These are phyloP conservation scores for Globisporangium nunn DNA, from an alignment of 352 stramenopile genomes.

Conservation along the genomic window DNA sequence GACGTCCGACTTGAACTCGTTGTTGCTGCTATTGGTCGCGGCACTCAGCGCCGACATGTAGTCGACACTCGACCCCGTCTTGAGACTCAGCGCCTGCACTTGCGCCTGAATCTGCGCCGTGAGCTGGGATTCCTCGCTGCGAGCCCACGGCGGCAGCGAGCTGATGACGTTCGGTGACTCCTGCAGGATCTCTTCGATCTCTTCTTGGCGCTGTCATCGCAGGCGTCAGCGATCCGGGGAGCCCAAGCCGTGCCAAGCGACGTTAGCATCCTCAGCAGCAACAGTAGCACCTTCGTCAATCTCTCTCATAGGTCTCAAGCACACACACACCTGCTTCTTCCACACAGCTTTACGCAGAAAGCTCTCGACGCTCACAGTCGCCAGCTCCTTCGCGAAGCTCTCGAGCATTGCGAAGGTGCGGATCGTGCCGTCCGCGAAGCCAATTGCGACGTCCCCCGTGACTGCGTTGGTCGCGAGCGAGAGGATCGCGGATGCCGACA, in stretches of 20 bases:
- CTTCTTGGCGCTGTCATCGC: slow-evolving; percentile 26
- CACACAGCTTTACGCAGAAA: slow-evolving; percentile 32
- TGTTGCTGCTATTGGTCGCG: background rate
- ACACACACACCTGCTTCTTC: slow-evolving; percentile 24
- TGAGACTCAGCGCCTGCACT: slow-evolving; percentile 11
- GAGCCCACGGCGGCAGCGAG: slow-evolving; percentile 57
- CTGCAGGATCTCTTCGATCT: slow-evolving; percentile 28
- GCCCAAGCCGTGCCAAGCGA: background rate
- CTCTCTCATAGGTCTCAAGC: too few species aligned
- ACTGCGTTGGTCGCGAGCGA: slow-evolving; percentile 51
- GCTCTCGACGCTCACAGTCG: slow-evolving; percentile 32
- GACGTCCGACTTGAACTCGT: slow-evolving; percentile 26
- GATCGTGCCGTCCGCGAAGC: slow-evolving; percentile 64
- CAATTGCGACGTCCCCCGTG: slow-evolving; percentile 57
- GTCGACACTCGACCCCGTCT: slow-evolving; percentile 4
- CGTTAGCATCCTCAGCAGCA: background rate
- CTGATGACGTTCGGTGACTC: slow-evolving; percentile 61
- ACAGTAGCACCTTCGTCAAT: background rate
- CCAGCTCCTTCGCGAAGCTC: slow-evolving; percentile 48
- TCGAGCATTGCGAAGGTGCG: slow-evolving; percentile 51
- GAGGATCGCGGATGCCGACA: slow-evolving; percentile 71
- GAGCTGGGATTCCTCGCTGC: slow-evolving; percentile 33
- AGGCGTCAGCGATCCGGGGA: too few species aligned
- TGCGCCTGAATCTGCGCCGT: slow-evolving; percentile 29
- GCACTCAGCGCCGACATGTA: slow-evolving; percentile 12